Conservation (phyloP, 176 grass and related monocot genomes). For the Aegilops bicornis region DNA sequence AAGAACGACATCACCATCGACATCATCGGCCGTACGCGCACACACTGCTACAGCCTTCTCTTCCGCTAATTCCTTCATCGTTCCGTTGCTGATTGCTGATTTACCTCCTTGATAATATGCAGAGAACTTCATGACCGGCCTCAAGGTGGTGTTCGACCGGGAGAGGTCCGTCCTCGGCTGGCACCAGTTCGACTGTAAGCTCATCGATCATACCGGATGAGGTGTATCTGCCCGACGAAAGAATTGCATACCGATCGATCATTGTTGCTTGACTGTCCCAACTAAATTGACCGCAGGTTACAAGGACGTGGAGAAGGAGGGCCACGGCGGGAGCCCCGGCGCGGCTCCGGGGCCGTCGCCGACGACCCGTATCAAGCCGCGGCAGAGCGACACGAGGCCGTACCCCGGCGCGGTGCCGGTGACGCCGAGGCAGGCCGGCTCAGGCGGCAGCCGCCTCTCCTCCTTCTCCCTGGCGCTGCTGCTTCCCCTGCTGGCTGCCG, state of each 20-base stretch:
- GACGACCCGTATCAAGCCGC: background rate
- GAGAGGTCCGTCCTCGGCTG: conserved; percentile 56
- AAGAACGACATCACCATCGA: conserved; percentile 35
- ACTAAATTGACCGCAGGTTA: conserved; percentile 31
- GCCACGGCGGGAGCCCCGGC: conserved; percentile 2
- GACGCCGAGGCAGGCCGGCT: background rate
- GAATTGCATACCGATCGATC: background rate
- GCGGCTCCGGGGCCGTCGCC: background rate
- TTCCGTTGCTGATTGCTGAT: background rate
- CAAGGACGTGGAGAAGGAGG: background rate
- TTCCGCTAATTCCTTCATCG: background rate
- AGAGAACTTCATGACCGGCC: conserved; percentile 78
- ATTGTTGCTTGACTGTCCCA: background rate
- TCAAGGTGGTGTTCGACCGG: conserved; percentile 60
- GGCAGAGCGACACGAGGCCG: background rate
- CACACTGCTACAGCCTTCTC: background rate
- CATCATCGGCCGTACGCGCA: conserved; percentile 57
- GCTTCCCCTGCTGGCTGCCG: background rate
- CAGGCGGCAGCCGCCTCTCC: background rate
- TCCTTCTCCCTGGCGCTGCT: background rate
- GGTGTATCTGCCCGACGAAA: too few species aligned
- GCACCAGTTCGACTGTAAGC: conserved; percentile 66
- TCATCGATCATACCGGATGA: background rate
- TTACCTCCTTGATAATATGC: background rate
- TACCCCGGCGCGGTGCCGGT: conserved; percentile 8